Evolutionary conservation across 805 yeast genomes (phyloP).

Genomic region (Pichia ethanolica): DNA sequence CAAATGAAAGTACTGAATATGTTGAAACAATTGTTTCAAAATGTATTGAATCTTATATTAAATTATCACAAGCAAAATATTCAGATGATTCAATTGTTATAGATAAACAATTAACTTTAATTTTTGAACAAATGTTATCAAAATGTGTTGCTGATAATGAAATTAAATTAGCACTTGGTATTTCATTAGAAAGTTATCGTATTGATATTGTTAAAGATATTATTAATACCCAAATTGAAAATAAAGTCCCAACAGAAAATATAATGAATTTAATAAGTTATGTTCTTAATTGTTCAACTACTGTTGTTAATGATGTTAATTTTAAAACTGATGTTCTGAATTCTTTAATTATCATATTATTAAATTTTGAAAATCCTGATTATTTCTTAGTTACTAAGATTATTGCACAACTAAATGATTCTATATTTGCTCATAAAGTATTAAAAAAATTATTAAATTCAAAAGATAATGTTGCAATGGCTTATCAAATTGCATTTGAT

Average conservation of each 20-base stretch:
- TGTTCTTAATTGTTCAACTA: conserved; percentile 61
- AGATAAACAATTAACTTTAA: conserved; percentile 54
- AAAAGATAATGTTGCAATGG: conserved; percentile 43
- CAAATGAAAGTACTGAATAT: conserved; percentile 72
- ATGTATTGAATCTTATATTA: conserved; percentile 78
- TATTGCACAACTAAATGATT: conserved; percentile 80
- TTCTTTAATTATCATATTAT: conserved; percentile 52
- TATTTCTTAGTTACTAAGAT: conserved; percentile 79
- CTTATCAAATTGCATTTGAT: conserved; percentile 93
- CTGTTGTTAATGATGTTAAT: conserved; percentile 50
- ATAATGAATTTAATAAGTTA: conserved; percentile 58
- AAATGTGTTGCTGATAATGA: conserved; percentile 72
- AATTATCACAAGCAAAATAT: conserved; percentile 47
- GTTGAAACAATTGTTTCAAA: conserved; percentile 91
- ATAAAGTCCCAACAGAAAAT: conserved; percentile 40
- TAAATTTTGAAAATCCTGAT: conserved; percentile 58
- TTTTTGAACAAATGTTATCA: conserved; percentile 81
- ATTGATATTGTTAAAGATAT: conserved; percentile 68
- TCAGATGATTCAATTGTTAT: conserved; percentile 29
- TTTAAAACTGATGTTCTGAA: conserved; percentile 63
- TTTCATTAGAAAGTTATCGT: conserved; percentile 81
- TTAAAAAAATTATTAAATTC: conserved; percentile 51
- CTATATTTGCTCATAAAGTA: conserved; percentile 56
- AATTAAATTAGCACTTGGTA: conserved; percentile 76
- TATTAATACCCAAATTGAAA: conserved; percentile 30